phyloP scores from a whole-genome alignment of 106 monocot genomes.

The Dioscorea dumetorum region DNA sequence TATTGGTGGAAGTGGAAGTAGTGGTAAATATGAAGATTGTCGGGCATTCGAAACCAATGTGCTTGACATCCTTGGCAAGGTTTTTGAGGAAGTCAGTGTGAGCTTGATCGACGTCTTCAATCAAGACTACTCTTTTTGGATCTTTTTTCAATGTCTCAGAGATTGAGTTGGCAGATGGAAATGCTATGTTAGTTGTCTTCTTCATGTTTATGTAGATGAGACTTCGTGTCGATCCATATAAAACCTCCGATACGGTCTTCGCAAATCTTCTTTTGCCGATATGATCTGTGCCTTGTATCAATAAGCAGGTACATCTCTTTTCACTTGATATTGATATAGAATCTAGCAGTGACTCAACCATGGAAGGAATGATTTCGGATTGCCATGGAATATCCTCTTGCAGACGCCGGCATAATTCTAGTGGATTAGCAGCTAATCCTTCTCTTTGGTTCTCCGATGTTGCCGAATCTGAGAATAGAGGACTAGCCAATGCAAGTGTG shows the following conservation, averaged over 20 bases:
- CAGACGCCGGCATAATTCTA: conserved; percentile 30
- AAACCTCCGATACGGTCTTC: conserved; percentile 30
- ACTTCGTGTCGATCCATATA: conserved; percentile 26
- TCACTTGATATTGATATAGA: background rate
- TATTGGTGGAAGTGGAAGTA: too few species aligned
- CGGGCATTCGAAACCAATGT: conserved; percentile 22
- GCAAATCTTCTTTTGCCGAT: conserved; percentile 56
- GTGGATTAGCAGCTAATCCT: background rate
- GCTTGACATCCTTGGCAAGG: conserved; percentile 20
- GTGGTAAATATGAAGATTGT: conserved; percentile 46
- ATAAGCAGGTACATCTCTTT: conserved; percentile 37
- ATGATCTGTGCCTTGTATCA: conserved; percentile 53
- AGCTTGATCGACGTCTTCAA: conserved; percentile 41
- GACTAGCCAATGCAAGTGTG: conserved; percentile 34
- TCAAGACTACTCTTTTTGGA: conserved; percentile 30
- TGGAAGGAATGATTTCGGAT: conserved; percentile 35
- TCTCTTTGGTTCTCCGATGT: conserved; percentile 21
- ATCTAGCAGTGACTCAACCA: conserved; percentile 48
- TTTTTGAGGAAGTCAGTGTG: conserved; percentile 9
- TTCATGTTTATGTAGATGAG: conserved; percentile 25
- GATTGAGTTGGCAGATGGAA: conserved; percentile 8
- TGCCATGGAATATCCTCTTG: conserved; percentile 85
- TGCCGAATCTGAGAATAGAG: conserved; percentile 46
- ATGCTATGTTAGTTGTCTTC: conserved; percentile 8
- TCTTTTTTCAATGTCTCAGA: conserved; percentile 23